Conservation (phyloP, 495 filamentous ascomycete genomes). For the Pseudevernia furfuracea region DNA sequence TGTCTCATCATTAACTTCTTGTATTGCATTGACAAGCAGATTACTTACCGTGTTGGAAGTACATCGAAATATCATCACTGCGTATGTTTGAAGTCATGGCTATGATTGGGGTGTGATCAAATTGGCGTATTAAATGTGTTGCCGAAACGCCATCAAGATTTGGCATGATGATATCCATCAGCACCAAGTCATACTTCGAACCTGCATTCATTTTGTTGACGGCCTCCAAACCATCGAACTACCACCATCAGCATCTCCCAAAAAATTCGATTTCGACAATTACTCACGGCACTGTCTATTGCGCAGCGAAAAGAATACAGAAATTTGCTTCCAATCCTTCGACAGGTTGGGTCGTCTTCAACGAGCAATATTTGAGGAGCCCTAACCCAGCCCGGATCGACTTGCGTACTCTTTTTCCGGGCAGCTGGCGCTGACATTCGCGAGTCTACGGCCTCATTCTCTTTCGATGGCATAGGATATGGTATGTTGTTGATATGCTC, state of each 20-base stretch:
- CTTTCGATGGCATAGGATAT: conserved; percentile 61
- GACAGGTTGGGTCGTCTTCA: conserved; percentile 91
- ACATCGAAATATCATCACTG: conserved; percentile 92
- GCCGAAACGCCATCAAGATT: conserved; percentile 92
- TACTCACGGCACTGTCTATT: conserved; percentile 84
- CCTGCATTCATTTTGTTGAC: conserved; percentile 83
- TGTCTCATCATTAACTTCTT: conserved; percentile 31
- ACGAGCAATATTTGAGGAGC: conserved; percentile 84
- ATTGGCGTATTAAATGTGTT: conserved; percentile 86
- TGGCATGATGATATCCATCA: conserved; percentile 99
- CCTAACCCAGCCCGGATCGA: conserved; percentile 74
- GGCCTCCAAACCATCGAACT: conserved; percentile 87
- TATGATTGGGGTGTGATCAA: conserved; percentile 82
- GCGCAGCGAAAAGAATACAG: conserved; percentile 78
- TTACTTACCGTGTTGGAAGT: conserved; percentile 89
- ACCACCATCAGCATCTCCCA: conserved; percentile 17
- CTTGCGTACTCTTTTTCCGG: conserved; percentile 59
- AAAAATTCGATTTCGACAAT: background rate
- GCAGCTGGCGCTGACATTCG: conserved; percentile 44
- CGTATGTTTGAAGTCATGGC: conserved; percentile 99
- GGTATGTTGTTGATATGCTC: conserved; percentile 92
- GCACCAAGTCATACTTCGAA: conserved; percentile 80
- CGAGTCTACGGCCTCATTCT: conserved; percentile 40
- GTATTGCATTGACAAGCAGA: conserved; percentile 10
- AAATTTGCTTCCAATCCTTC: conserved; percentile 91